A percentile compares a stretch with the other conserved stretches of the same genome.
These are phyloP conservation scores for Beta corolliflora DNA, from an alignment of 179 eudicot species.

Conservation along the genomic window DNA sequence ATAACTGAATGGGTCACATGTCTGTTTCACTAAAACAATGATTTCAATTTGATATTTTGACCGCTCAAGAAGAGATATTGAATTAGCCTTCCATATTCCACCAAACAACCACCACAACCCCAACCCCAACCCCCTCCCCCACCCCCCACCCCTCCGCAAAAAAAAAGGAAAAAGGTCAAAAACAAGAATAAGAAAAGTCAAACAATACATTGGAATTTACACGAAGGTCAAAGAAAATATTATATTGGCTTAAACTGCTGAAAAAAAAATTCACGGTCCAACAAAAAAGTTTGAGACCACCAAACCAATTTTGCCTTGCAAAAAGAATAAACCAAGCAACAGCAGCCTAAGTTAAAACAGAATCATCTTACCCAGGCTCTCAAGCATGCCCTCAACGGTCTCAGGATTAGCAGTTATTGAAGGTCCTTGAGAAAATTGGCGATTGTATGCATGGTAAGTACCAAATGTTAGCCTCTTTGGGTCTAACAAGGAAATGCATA, in stretches of 20 bases:
- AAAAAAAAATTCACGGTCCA: not conserved
- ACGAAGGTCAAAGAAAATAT: not conserved
- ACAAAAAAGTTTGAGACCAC: not conserved
- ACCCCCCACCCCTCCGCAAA: not conserved
- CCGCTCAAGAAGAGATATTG: not conserved
- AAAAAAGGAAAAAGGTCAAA: not conserved
- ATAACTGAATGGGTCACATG: not conserved
- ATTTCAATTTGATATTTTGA: not conserved
- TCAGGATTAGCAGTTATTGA: slow-evolving; percentile 63
- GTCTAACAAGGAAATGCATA: slow-evolving; percentile 93
- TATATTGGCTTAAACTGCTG: not conserved
- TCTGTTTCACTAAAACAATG: not conserved
- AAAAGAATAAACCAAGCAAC: not conserved
- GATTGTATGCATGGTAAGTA: slow-evolving; percentile 62
- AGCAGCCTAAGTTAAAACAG: not conserved
- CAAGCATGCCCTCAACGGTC: slow-evolving; percentile 93
- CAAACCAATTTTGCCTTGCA: not conserved
- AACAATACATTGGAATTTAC: not conserved
- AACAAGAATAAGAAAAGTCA: not conserved
- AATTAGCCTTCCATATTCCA: not conserved
- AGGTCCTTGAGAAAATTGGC: slow-evolving; percentile 69
- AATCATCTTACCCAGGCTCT: slow-evolving; percentile 60
- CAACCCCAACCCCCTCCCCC: not conserved
- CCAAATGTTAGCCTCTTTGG: slow-evolving; percentile 79
- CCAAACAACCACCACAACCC: no score